phyloP scores from a whole-genome alignment of 1,139 yeast genomes.

The Zygosaccharomyces sapae region DNA sequence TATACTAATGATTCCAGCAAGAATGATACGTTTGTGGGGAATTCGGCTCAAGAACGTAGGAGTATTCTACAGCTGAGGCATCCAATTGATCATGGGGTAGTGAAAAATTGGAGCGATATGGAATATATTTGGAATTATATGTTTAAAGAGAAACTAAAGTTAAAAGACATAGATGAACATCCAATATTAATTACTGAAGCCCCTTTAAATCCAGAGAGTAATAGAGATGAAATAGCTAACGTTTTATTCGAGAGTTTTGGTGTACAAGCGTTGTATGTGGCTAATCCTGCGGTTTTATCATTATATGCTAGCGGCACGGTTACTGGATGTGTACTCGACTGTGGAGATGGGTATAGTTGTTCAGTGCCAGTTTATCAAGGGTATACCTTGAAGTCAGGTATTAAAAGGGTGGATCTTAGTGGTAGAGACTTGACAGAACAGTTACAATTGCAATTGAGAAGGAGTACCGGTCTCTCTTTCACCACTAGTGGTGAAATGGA shows the following conservation, averaged over 20 bases:
- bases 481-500: constrained; percentile 67
- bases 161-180: constrained; percentile 74
- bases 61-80: constrained; percentile 67
- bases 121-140: constrained; percentile 68
- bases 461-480: constrained; percentile 42
- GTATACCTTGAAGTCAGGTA: constrained; percentile 68
- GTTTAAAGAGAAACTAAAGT: constrained; percentile 55
- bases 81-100: constrained; percentile 79
- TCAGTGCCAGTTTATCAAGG: constrained; percentile 90
- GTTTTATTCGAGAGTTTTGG: constrained; percentile 77
- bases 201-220: constrained; percentile 70
- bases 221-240: constrained; percentile 72
- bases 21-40: constrained; percentile 68
- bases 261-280: constrained; percentile 80
- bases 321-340: constrained; percentile 83
- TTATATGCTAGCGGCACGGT: constrained; percentile 87
- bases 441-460: constrained; percentile 61
- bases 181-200: constrained; percentile 88
- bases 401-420: constrained; percentile 73
- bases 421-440: constrained; percentile 84
- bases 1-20: constrained; percentile 51
- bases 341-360: constrained; percentile 90
- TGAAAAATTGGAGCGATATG: constrained; percentile 85
- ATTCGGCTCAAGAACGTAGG: constrained; percentile 64
- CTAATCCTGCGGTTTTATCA: constrained; percentile 80